Conservation (phyloP, 1,284 basidiomycete species). For the Heliocybe sulcata region DNA sequence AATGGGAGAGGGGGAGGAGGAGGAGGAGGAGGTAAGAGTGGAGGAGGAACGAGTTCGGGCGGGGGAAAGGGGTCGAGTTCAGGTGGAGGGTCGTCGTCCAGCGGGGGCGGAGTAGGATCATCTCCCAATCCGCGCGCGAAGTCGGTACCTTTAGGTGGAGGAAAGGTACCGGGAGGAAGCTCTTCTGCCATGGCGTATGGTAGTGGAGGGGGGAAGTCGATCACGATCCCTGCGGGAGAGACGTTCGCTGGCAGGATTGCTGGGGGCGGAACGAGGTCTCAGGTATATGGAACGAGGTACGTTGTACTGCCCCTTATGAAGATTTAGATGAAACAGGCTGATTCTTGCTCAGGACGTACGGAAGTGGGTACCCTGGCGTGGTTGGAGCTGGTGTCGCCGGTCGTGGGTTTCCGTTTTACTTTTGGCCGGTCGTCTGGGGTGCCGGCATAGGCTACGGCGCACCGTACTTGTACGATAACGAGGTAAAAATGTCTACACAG, state of each 20-base stretch:
- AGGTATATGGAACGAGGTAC: conserved; percentile 14
- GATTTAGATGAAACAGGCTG: neutral
- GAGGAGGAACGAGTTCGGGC: conserved; percentile 1
- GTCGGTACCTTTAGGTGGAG: conserved; percentile 7
- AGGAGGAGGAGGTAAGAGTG: neutral
- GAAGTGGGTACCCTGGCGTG: conserved; percentile 31
- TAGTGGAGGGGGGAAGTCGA: conserved; percentile 6
- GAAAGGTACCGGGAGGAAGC: conserved; percentile 6
- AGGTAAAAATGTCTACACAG: conserved; percentile 21
- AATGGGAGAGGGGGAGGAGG: neutral
- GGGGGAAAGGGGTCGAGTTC: conserved; percentile 1
- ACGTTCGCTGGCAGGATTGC: conserved; percentile 13
- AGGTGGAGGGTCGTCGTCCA: neutral
- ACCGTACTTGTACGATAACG: conserved; percentile 34
- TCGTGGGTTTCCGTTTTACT: conserved; percentile 32
- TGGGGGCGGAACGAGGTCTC: conserved; percentile 13
- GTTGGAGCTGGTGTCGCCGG: conserved; percentile 19
- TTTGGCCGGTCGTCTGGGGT: conserved; percentile 54
- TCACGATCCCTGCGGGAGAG: conserved; percentile 10
- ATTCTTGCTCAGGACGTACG: conserved; percentile 21
- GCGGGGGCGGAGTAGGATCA: too few species aligned
- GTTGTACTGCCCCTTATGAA: too few species aligned
- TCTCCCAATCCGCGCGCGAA: too few species aligned
- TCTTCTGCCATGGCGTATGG: conserved; percentile 11
- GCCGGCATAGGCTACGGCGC: conserved; percentile 24